Evolutionary conservation across 2,329 filamentous ascomycete species (phyloP).

Genomic region (Epichloe typhina): DNA sequence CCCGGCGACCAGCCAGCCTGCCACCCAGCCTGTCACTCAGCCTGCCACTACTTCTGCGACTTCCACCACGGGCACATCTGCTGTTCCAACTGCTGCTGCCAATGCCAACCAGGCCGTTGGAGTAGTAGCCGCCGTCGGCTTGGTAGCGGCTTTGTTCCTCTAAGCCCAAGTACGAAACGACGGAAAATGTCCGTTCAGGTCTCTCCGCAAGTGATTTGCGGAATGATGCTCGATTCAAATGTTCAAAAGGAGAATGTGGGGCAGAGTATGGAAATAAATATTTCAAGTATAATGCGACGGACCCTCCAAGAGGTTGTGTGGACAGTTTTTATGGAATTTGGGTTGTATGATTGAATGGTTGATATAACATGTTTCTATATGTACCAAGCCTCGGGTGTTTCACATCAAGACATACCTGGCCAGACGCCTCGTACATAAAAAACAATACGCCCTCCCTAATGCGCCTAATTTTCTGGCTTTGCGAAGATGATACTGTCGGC

Average conservation of each 20-base stretch:
- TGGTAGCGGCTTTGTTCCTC: slow-evolving; percentile 27
- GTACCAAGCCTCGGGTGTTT: not conserved
- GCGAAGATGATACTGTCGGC: too few species aligned
- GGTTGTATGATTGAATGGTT: not conserved
- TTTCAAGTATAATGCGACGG: too few species aligned
- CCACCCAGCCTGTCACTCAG: slow-evolving; percentile 6
- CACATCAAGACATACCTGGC: not conserved
- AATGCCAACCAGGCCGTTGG: slow-evolving; percentile 20
- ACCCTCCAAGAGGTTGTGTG: not conserved
- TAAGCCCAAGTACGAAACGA: slow-evolving; percentile 14
- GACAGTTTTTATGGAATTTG: not conserved
- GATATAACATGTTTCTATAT: not conserved
- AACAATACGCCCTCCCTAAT: not conserved
- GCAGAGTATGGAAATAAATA: too few species aligned
- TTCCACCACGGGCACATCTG: not conserved
- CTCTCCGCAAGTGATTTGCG: too few species aligned
- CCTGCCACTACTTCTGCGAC: slow-evolving; percentile 1
- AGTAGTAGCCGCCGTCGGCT: slow-evolving; percentile 24
- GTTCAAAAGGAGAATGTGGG: too few species aligned
- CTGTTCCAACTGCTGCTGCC: slow-evolving; percentile 16
- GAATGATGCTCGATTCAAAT: too few species aligned
- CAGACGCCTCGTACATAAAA: not conserved
- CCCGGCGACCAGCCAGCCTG: slow-evolving; percentile 2
- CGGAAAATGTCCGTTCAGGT: too few species aligned
- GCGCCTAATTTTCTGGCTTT: not conserved